Conservation (phyloP, 2,329 filamentous ascomycete genomes). For the Cylindrodendrum hubeiense region DNA sequence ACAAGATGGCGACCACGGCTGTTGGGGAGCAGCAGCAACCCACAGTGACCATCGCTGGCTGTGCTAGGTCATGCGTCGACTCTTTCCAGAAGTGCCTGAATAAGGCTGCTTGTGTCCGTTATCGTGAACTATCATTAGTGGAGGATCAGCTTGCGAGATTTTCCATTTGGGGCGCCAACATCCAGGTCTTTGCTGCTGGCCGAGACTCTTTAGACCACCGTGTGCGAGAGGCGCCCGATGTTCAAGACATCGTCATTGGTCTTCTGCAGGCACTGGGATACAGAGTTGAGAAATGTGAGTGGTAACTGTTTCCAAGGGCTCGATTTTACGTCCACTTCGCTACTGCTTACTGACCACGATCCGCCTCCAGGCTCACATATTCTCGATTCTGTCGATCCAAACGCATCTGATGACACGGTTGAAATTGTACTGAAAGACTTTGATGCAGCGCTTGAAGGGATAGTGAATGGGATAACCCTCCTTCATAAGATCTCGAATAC, state of each 20-base stretch:
- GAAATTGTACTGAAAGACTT: too few species aligned
- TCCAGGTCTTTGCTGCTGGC: slow-evolving; percentile 26
- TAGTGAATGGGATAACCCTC: background rate
- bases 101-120: background rate
- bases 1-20: too few species aligned
- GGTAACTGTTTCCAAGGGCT: background rate
- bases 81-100: slow-evolving; percentile 22
- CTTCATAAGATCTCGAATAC: slow-evolving; percentile 18
- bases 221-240: slow-evolving; percentile 23
- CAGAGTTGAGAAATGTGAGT: slow-evolving; percentile 14
- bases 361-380: too few species aligned
- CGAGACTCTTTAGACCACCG: slow-evolving; percentile 31
- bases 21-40: too few species aligned
- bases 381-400: too few species aligned
- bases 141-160: slow-evolving; percentile 37
- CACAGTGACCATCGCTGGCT: background rate
- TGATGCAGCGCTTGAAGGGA: too few species aligned
- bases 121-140: slow-evolving; percentile 17
- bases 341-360: too few species aligned
- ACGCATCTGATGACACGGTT: too few species aligned
- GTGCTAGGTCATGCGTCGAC: slow-evolving; percentile 12
- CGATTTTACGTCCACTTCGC: too few species aligned
- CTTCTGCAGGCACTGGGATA: slow-evolving; percentile 27
- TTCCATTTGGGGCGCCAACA: slow-evolving; percentile 30
- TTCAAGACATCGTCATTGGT: slow-evolving; percentile 15